Evolutionary conservation across 2,329 filamentous ascomycete species (phyloP).

Genomic region (Cladosporium sp.): DNA sequence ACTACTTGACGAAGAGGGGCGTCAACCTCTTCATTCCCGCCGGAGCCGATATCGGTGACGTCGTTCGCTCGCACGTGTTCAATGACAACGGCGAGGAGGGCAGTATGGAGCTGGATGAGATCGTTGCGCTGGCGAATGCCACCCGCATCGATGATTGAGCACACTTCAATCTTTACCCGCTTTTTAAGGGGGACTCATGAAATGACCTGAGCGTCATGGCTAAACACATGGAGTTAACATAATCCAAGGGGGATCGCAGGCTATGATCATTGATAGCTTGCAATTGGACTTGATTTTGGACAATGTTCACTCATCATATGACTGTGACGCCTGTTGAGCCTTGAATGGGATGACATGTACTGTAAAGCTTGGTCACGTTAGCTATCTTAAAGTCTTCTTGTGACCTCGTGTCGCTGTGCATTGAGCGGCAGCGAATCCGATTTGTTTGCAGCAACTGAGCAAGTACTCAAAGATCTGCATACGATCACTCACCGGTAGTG

Average conservation of each 20-base stretch:
- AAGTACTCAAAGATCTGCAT: no score
- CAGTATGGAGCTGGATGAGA: background rate
- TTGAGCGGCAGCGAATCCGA: no score
- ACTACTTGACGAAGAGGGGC: background rate
- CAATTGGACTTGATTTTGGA: background rate
- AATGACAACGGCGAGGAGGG: background rate
- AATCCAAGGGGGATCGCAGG: background rate
- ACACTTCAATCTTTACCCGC: background rate
- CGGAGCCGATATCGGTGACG: background rate
- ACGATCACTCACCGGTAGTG: no score
- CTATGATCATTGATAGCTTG: background rate
- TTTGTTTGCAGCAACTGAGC: no score
- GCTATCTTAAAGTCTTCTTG: no score
- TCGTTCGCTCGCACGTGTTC: background rate
- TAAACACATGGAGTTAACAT: background rate
- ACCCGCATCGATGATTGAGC: background rate
- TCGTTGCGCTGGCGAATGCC: background rate
- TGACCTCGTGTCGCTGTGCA: no score
- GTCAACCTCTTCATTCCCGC: background rate
- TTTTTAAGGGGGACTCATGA: background rate
- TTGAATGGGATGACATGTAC: no score
- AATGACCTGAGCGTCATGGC: background rate
- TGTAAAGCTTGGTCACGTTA: no score
- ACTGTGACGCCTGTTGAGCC: background rate
- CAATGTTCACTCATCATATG: background rate